phyloP scores from a whole-genome alignment of 371 early-diverging fungal genomes.

The Rhizomucor pusillus region DNA sequence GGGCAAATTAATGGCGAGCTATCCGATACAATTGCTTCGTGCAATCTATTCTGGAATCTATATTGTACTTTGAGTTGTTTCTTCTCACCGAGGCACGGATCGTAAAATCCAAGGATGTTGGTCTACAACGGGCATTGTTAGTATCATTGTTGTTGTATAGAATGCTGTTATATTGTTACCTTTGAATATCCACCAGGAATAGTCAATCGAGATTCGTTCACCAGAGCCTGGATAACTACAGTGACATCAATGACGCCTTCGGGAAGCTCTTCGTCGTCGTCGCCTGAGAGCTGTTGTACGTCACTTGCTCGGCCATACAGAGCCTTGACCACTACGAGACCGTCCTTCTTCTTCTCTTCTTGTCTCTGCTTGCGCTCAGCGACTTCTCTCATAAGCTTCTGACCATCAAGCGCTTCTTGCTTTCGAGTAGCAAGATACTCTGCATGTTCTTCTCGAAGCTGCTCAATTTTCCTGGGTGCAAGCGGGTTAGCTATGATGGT shows the following conservation, averaged over 20 bases:
- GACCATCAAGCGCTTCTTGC: conserved; percentile 79
- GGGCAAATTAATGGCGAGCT: conserved; percentile 80
- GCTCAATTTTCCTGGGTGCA: conserved; percentile 58
- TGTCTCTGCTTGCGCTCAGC: conserved; percentile 65
- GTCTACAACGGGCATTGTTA: conserved; percentile 40
- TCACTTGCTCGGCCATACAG: conserved; percentile 73
- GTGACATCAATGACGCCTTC: conserved; percentile 80
- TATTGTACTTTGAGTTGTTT: conserved; percentile 85
- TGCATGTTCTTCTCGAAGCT: conserved; percentile 75
- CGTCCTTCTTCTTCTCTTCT: conserved; percentile 67
- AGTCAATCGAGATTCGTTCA: conserved; percentile 81
- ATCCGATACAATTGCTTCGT: conserved; percentile 82
- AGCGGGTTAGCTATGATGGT: not conserved
- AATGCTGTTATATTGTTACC: conserved; percentile 37
- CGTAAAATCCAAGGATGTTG: conserved; percentile 91
- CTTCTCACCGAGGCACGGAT: conserved; percentile 88
- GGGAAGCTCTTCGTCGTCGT: conserved; percentile 14
- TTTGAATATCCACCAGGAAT: conserved; percentile 87
- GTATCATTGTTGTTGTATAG: not conserved
- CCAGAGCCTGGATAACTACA: conserved; percentile 79
- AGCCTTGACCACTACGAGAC: conserved; percentile 83
- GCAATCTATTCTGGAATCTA: conserved; percentile 78
- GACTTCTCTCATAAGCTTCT: conserved; percentile 66
- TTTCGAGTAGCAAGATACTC: conserved; percentile 70
- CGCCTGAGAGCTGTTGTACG: conserved; percentile 9